Percentiles rank a stretch among this genome's conserved stretches.
These are phyloP conservation scores for Backusella mclennaniae DNA, from an alignment of 192 early-diverging fungal genomes.

Conservation along the genomic window DNA sequence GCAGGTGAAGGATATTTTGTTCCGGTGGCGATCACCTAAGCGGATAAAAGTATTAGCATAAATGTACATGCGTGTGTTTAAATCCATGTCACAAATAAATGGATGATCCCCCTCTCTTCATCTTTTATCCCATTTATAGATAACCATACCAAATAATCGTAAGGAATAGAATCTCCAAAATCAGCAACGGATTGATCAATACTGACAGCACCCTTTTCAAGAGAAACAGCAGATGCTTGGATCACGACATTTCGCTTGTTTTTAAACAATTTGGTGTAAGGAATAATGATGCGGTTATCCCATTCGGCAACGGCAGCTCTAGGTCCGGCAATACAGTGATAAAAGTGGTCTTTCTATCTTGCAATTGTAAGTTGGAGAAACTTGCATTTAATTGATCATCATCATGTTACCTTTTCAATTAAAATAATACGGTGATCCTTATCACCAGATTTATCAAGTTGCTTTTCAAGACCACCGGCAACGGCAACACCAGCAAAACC, in stretches of 20 bases:
- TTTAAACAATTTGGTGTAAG: constrained; percentile 46
- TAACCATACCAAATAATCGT: constrained; percentile 46
- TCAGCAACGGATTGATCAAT: constrained; percentile 29
- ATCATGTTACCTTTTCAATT: constrained; percentile 39
- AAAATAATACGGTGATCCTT: constrained; percentile 49
- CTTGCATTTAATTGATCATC: too few relatives aligned
- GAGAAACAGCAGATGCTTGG: constrained; percentile 37
- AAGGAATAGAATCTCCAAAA: constrained; percentile 36
- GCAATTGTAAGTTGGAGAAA: background rate
- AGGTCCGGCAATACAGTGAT: constrained; percentile 50
- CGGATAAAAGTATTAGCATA: background rate
- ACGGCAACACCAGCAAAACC: constrained; percentile 50
- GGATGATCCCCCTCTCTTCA: background rate
- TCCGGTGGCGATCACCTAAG: constrained; percentile 49
- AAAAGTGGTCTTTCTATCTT: constrained; percentile 48
- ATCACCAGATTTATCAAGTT: constrained; percentile 16
- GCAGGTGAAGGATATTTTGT: constrained; percentile 44
- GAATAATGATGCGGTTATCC: constrained; percentile 50
- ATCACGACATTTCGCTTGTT: constrained; percentile 42
- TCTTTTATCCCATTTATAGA: background rate
- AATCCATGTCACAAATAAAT: background rate
- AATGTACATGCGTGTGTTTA: background rate
- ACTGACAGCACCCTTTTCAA: constrained; percentile 40
- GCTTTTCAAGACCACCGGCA: constrained; percentile 41
- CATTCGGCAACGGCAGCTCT: constrained; percentile 46